Evolutionary conservation across 768 basidiomycete species (phyloP), one percentile per base, ranked within the genome.

Genomic region (Gloeopeniophorella convolvens): DNA sequence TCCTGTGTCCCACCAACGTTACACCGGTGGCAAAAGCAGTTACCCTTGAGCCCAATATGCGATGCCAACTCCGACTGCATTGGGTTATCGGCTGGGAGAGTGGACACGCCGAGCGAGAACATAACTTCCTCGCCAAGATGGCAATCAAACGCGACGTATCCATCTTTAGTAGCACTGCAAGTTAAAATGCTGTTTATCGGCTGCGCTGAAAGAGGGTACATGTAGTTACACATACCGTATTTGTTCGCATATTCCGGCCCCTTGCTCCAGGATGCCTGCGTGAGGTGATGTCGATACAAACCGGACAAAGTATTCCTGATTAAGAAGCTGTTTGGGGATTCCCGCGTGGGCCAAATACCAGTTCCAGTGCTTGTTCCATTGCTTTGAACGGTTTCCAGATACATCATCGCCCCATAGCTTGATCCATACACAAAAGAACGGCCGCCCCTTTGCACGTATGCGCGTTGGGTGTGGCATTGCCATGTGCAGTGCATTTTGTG

Each of bases 221-320:
- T n/a, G n/a, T n/a, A n/a, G n/a, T n/a, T n/a, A n/a, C n/a, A n/a
- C n/a, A n/a, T n/a, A n/a, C n/a, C n/a, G n/a, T n/a, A n/a, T n/a
- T n/a, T n/a, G n/a, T n/a, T n/a, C n/a, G n/a, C n/a, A n/a, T n/a
- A n/a, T n/a, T n/a, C n/a, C n/a, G n/a, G n/a, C n/a, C n/a, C n/a
- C n/a, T n/a, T n/a, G n/a, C n/a, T n/a, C n/a, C 61, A n/a, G n/a
- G n/a, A n/a, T n/a, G n/a, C n/a, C n/a, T n/a, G n/a, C n/a, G n/a
- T n/a, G n/a, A n/a, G n/a, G 63, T 3, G 71, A 76, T 0, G 70
- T 70, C 5, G 67, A 71, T 1, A 70, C 48, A 50, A 74, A 74
- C 18, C 68, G 68, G 18, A 65, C 59, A 58, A 66, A 64, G 21
- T 59, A 67, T 44, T 73, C 63, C 42, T 72, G 69, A 2, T 70